Evolutionary conservation across 345 rosid species (phyloP), one percentile per base, ranked within the genome.

Genomic region (Salix purpurea): DNA sequence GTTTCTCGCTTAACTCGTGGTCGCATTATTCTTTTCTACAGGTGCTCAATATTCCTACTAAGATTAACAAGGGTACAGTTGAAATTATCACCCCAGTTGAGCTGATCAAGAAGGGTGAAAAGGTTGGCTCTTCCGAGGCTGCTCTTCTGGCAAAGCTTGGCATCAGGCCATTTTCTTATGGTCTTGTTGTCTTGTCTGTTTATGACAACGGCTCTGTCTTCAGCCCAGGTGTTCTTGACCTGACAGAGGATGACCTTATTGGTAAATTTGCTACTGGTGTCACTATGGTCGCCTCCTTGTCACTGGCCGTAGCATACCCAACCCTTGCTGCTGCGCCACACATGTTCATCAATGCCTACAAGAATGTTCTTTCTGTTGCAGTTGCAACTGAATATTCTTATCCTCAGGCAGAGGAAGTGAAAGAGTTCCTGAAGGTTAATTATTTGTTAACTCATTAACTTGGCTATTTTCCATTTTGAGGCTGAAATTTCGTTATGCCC

Each of bases 51-150:
- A 95, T 95, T 65, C 97, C 99, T 1, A 95, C 99, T 52, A 95
- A 95, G 86, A 95, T 95, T 89, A 95, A 95, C 91, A 95, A 95
- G 92, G 99, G 99, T 77, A 91, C 97, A 36, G 98, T 95, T 8
- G 99, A 95, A 88, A 95, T 95, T 78, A 89, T 95, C 76, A 90
- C 98, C 69, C 91, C 96, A 3, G 98, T 95, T 70, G 98, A 95
- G 84, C 91, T 95, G 65, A 90, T 93, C 78, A 95, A 84, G 91
- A 93, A 95, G 86, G 99, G 99, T 10, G 99, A 95, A 21, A 93
- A 95, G 83, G 98, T 93, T 40, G 98, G 98, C 23, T 95, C 99
- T 62, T 93, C 99, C 21, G 99, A 95, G 82, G 98, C 98, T 71
- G 98, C 97, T 0, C 89, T 95, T 74, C 84, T 93, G 32, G 90